Percentiles rank a stretch among this genome's conserved stretches.
Conservation (phyloP, 345 rosid genomes). For the Brassica incana region DNA sequence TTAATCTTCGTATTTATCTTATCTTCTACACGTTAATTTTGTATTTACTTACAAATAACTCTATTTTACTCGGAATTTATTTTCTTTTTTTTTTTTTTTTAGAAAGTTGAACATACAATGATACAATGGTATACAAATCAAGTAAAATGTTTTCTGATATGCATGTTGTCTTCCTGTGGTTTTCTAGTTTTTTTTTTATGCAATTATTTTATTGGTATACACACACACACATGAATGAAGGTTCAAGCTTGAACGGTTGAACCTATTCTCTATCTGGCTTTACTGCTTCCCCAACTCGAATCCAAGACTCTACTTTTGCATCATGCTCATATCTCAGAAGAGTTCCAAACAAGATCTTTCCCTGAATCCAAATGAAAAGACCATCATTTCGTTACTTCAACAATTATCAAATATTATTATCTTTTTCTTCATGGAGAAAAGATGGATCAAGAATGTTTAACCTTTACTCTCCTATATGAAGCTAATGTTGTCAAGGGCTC, state of each 20-base stretch:
- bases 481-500: conserved; percentile 87
- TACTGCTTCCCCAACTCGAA: conserved; percentile 68
- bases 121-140: conserved; percentile 12
- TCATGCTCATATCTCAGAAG: conserved; percentile 45
- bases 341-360: conserved; percentile 85
- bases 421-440: background rate
- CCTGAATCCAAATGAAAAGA: conserved; percentile 50
- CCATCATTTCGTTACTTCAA: background rate
- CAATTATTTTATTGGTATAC: background rate
- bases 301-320: conserved; percentile 43
- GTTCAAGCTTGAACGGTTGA: conserved; percentile 12
- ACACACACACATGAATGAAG: background rate
- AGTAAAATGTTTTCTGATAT: background rate
- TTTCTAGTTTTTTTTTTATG: background rate
- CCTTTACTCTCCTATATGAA: conserved; percentile 87
- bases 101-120: conserved; percentile 2
- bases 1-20: background rate
- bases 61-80: background rate
- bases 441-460: conserved; percentile 32
- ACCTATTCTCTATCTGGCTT: conserved; percentile 38
- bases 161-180: conserved; percentile 5
- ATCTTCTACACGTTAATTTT: background rate
- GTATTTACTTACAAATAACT: too few species aligned
- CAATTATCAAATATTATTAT: background rate
- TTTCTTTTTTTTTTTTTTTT: background rate